Evolutionary conservation across 169 alveolate species (phyloP).

Genomic region (Plasmodium vivax): DNA sequence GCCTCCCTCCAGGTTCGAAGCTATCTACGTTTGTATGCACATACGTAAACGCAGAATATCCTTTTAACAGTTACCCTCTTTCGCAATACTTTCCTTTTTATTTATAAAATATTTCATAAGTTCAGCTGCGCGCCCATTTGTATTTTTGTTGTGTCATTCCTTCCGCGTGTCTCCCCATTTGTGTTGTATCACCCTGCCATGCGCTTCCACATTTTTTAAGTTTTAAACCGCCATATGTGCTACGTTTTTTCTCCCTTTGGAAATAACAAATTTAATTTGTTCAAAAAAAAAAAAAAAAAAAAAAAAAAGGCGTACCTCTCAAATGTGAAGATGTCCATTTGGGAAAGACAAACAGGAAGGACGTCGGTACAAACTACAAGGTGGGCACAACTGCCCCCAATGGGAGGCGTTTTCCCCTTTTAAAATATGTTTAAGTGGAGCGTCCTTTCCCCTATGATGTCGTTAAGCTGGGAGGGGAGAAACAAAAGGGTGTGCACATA

Average conservation of each 20-base stretch:
- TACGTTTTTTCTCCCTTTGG: not conserved
- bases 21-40: not conserved
- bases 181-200: not conserved
- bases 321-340: not conserved
- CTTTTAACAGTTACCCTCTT: not conserved
- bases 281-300: not conserved
- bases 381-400: not conserved
- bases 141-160: not conserved
- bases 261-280: not conserved
- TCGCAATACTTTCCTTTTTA: not conserved
- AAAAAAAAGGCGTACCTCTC: not conserved
- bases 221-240: not conserved
- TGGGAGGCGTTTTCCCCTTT: not conserved
- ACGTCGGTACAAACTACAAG: not conserved
- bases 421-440: conserved; percentile 45
- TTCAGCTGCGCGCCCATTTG: not conserved
- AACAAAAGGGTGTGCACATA: not conserved
- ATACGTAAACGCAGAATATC: not conserved
- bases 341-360: not conserved
- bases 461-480: conserved; percentile 21
- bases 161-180: not conserved
- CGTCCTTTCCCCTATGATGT: conserved; percentile 31
- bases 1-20: not conserved
- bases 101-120: not conserved
- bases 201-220: not conserved